phyloP scores from a whole-genome alignment of 192 early-diverging fungal genomes.

The Gryganskiella cystojenkinii region DNA sequence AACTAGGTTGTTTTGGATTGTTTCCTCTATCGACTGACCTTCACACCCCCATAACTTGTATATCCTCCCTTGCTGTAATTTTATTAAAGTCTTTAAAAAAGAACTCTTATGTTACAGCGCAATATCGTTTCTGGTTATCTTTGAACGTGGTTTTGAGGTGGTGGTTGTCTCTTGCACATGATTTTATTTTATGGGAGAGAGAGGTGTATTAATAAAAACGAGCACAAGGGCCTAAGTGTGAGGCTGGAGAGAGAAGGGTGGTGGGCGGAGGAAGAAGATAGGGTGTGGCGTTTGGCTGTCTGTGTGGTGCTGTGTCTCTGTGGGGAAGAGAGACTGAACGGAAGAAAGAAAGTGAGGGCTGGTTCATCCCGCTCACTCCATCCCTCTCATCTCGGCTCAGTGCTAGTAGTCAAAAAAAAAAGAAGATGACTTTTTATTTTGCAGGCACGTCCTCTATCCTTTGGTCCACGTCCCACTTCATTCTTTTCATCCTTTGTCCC shows the following conservation, averaged over 20 bases:
- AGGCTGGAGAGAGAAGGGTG: neutral
- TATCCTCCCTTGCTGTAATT: neutral
- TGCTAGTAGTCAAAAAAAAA: neutral
- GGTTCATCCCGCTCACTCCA: neutral
- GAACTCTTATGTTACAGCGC: too few species aligned
- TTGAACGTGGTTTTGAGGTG: neutral
- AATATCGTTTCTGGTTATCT: too few species aligned
- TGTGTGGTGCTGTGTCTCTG: too few species aligned
- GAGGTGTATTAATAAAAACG: neutral
- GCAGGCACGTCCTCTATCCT: too few species aligned
- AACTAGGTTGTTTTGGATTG: slow-evolving; percentile 70
- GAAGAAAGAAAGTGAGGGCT: slow-evolving; percentile 1
- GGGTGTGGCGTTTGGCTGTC: too few species aligned
- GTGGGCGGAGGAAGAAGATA: neutral
- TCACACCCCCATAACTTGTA: neutral
- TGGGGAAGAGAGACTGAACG: neutral
- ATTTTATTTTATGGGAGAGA: too few species aligned
- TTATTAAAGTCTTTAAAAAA: too few species aligned
- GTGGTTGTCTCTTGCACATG: neutral
- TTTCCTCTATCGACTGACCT: neutral
- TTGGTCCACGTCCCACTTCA: too few species aligned
- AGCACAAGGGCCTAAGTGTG: neutral
- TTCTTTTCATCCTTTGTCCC: slow-evolving; percentile 1
- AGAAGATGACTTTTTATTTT: slow-evolving; percentile 2
- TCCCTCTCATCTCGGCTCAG: neutral